Base-by-base conservation (phyloP, 2,329 filamentous ascomycete genomes). In the Claviceps digitariae region DNA sequence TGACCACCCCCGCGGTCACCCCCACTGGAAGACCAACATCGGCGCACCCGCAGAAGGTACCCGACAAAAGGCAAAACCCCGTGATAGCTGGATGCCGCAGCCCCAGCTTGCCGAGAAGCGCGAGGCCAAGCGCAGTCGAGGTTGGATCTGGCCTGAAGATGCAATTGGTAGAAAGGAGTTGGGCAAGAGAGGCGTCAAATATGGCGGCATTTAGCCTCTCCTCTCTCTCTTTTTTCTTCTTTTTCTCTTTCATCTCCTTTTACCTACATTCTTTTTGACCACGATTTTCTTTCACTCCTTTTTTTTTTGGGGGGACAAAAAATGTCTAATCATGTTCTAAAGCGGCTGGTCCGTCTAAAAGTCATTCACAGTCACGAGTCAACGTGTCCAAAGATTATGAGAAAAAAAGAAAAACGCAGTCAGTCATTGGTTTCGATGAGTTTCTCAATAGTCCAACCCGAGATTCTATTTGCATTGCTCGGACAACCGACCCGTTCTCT, bases 71-170 rank as follows among this genome's bases (percentile, higher is more conserved):
- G 81, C 82, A 51, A 69, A 83, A 27, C 73, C 81, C n/a, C 75
- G 84, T 44, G 86, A 90, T 67, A 69, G 71, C 23, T 90, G 86
- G 86, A 88, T 90, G 69, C 85, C 86, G 10, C 81, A 74, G 71
- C 82, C 81, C 50, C 86, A 83, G 72, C 74, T 80, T 60, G 83
- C 76, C 34, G 85, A 86, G 78, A 93, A 87, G 82, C 72, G 81
- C 54, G 83, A 86, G 69, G 83, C 84, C 21, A 90, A 89, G 78
- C 70, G 84, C 23, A 75, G 79, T 2, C 71, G 86, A 31, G 86
- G 86, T 0, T 90, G 86, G 86, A 78, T 88, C 1, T 77, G 82
- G 70, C 86, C 86, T 1, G 84, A 90, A 62, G 86, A 90, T 61
- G 74, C 82, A 3, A 73, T 90, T 12, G 82, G 82, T 9, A 75